Evolutionary conservation across 257 asterid genomes (phyloP).

Genomic region (Prunella vulgaris): DNA sequence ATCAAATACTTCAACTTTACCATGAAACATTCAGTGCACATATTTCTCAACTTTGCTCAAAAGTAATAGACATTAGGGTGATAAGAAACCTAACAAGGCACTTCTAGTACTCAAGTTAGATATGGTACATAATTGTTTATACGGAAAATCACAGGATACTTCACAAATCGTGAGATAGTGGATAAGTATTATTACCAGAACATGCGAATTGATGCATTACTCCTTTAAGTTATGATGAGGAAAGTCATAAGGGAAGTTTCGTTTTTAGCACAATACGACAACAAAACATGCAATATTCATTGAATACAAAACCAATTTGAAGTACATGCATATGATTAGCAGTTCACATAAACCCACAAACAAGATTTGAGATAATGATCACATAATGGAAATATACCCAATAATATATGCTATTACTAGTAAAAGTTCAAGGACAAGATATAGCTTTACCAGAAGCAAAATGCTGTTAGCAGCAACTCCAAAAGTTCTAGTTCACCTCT

Average conservation of each 20-base stretch:
- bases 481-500: background rate
- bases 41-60: background rate
- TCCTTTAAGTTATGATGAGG: background rate
- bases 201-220: background rate
- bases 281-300: slow-evolving; percentile 15
- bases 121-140: background rate
- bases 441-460: slow-evolving; percentile 21
- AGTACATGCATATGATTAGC: slow-evolving; percentile 24
- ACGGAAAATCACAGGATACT: background rate
- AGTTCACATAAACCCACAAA: slow-evolving; percentile 26
- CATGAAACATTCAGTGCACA: background rate
- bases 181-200: background rate
- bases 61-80: background rate
- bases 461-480: slow-evolving; percentile 18
- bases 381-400: slow-evolving; percentile 21
- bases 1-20: slow-evolving; percentile 11
- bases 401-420: slow-evolving; percentile 32
- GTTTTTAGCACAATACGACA: background rate
- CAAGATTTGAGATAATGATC: slow-evolving; percentile 25
- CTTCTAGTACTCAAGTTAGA: background rate
- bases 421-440: slow-evolving; percentile 12
- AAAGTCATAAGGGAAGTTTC: background rate
- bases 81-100: background rate
- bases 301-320: slow-evolving; percentile 12
- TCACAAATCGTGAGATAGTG: background rate